Conservation (phyloP, 2,329 filamentous ascomycete species). For the Colletotrichum sp. region DNA sequence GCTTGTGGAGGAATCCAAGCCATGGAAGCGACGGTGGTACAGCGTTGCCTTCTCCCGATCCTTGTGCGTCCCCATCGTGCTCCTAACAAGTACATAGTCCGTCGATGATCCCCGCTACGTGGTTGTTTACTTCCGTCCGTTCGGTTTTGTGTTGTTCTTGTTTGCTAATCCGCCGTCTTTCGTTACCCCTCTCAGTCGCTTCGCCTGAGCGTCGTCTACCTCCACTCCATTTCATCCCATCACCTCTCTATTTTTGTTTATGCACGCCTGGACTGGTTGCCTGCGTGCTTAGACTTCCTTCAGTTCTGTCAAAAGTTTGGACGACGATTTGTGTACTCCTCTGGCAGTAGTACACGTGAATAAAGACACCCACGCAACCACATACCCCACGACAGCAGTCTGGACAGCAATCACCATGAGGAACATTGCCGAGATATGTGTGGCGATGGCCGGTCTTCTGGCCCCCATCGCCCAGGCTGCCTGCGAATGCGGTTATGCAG, state of each 20-base stretch:
- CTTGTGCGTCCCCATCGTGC: neutral
- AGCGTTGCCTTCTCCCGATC: neutral
- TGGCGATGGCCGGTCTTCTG: constrained; percentile 18
- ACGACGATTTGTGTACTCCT: neutral
- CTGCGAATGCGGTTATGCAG: constrained; percentile 77
- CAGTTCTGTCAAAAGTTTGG: neutral
- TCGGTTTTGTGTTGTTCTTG: neutral
- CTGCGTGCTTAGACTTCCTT: neutral
- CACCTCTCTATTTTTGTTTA: neutral
- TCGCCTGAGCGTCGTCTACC: neutral
- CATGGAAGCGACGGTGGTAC: neutral
- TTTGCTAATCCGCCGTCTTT: neutral
- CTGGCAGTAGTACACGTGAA: neutral
- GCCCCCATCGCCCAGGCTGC: constrained; percentile 27
- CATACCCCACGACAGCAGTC: neutral
- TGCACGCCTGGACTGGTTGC: neutral
- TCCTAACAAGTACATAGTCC: neutral
- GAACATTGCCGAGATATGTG: neutral
- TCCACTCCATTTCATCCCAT: neutral
- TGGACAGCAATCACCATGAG: neutral
- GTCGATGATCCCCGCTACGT: neutral
- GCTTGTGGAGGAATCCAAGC: neutral
- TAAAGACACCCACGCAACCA: neutral
- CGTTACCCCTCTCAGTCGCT: neutral
- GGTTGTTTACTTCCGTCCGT: neutral